A percentile compares a stretch with the other conserved stretches of the same genome.
Conservation (phyloP, 1,139 yeast species). For the Diutina sp. region DNA sequence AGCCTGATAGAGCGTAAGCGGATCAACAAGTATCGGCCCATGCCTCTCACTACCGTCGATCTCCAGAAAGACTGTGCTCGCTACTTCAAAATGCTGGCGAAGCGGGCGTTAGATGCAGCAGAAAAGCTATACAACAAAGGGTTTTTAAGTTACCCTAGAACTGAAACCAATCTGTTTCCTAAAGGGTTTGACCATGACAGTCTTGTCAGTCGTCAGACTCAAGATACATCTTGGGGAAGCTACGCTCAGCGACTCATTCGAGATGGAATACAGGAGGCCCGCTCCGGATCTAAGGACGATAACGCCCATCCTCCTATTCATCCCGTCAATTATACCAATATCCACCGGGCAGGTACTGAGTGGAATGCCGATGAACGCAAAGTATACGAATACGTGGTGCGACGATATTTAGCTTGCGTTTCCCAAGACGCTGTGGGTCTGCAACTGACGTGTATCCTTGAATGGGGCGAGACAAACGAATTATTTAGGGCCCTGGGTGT, state of each 20-base stretch:
- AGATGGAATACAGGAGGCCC: slow-evolving; percentile 42
- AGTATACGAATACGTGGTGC: slow-evolving; percentile 77
- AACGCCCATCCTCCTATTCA: slow-evolving; percentile 98
- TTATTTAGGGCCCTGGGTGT: slow-evolving; percentile 58
- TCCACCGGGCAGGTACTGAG: slow-evolving; percentile 9
- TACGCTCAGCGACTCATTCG: slow-evolving; percentile 24
- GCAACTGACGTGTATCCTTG: slow-evolving; percentile 45
- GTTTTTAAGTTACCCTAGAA: slow-evolving; percentile 87
- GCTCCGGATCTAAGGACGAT: slow-evolving; percentile 78
- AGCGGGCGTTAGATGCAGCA: slow-evolving; percentile 70
- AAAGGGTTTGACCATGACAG: slow-evolving; percentile 52
- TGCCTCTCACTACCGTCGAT: slow-evolving; percentile 93
- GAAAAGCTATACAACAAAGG: slow-evolving; percentile 81
- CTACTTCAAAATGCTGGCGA: slow-evolving; percentile 68
- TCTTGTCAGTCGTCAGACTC: slow-evolving; percentile 48
- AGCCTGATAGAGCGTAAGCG: slow-evolving; percentile 31
- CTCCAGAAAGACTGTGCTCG: slow-evolving; percentile 78
- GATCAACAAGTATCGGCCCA: slow-evolving; percentile 67
- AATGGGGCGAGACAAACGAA: slow-evolving; percentile 60
- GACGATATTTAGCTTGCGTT: slow-evolving; percentile 86
- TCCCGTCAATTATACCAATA: slow-evolving; percentile 48
- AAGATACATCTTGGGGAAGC: slow-evolving; percentile 34
- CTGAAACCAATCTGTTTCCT: slow-evolving; percentile 90
- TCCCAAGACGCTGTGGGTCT: slow-evolving; percentile 82
- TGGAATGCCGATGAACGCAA: slow-evolving; percentile 35